These are phyloP conservation scores for Tilletia setariae DNA, from an alignment of 1,284 basidiomycete species.

Conservation along the genomic window DNA sequence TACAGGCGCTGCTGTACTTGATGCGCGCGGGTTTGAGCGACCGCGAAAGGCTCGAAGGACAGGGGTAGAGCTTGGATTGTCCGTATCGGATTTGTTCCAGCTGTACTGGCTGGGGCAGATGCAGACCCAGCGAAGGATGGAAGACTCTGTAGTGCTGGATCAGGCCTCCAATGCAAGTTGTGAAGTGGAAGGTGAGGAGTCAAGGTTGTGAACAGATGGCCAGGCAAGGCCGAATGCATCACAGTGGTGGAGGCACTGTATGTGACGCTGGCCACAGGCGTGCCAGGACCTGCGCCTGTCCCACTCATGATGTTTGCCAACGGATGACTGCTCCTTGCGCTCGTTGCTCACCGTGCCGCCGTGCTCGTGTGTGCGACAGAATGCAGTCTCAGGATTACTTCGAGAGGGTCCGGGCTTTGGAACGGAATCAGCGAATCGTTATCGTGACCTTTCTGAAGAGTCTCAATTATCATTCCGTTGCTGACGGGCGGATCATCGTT, in stretches of 20 bases:
- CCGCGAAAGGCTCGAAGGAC: slow-evolving; percentile 33
- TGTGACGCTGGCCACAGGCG: slow-evolving; percentile 29
- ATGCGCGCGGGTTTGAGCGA: slow-evolving; percentile 19
- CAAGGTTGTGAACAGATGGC: slow-evolving; percentile 37
- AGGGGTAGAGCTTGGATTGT: slow-evolving; percentile 41
- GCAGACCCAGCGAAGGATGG: too few relatives aligned
- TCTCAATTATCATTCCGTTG: too few relatives aligned
- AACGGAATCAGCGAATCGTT: too few relatives aligned
- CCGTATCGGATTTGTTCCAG: slow-evolving; percentile 22
- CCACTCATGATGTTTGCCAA: too few relatives aligned
- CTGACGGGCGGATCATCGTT: too few relatives aligned
- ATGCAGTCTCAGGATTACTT: too few relatives aligned
- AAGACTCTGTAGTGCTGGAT: neutral
- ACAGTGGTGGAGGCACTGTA: slow-evolving; percentile 43
- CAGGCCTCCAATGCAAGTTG: slow-evolving; percentile 50
- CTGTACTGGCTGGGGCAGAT: neutral
- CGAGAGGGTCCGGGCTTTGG: too few relatives aligned
- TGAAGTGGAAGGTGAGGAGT: slow-evolving; percentile 46
- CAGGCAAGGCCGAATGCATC: slow-evolving; percentile 33
- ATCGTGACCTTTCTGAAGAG: too few relatives aligned
- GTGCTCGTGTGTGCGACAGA: too few relatives aligned
- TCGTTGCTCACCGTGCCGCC: too few relatives aligned
- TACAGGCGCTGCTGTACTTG: slow-evolving; percentile 12
- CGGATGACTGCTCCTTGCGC: too few relatives aligned
- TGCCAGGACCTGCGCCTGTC: slow-evolving; percentile 6